Evolutionary conservation across 1,284 basidiomycete genomes (phyloP), one percentile per base, ranked within the genome.

Genomic region (Ceratobasidium sp.): DNA sequence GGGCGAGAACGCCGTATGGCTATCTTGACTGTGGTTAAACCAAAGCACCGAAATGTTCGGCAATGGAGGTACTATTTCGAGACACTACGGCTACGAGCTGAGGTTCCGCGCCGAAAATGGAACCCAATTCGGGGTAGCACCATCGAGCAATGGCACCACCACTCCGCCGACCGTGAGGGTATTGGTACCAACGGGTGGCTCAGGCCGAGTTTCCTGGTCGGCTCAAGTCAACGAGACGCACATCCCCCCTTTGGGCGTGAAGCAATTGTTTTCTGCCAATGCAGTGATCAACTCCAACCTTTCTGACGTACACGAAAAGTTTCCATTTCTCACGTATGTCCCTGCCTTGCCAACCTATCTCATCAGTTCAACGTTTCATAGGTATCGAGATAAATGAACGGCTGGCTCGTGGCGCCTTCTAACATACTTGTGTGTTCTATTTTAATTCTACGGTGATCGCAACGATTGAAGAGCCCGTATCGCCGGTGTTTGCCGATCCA

Each of bases 351-450:
- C 13, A 17, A 25, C 27, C 27, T 52, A 45, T 45, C 25, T 57
- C 43, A 47, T 12, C 1, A 47, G 8, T 34, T 1, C 13, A 68
- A 29, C 8, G n/a, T 38, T 34, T 32, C 42, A 38, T 32, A 58
- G 56, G 40, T 81, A 80, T 68, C 42, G 74, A 15, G 73, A 77
- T 68, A 80, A 80, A 70, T 81, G 80, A 70, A 75, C 80, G 2
- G 82, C 82, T 1, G 82, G 82, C 10, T 80, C 80, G 8, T 83
- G 81, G 82, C 75, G 82, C 7, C 83, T 81, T 74, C 70, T 82
- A 35, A 82, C 81, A 2, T 79, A 76, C 74, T 64, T 56, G 75
- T 69, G 38, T 54, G 43, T 71, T 73, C 53, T 40, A 17, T 25
- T 29, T 12, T 38, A 29, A 27, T 17, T 38, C 1, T 34, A 47